Evolutionary conservation across 2,329 filamentous ascomycete species (phyloP), one percentile per base, ranked within the genome.

Genomic region (Talaromyces marneffei): DNA sequence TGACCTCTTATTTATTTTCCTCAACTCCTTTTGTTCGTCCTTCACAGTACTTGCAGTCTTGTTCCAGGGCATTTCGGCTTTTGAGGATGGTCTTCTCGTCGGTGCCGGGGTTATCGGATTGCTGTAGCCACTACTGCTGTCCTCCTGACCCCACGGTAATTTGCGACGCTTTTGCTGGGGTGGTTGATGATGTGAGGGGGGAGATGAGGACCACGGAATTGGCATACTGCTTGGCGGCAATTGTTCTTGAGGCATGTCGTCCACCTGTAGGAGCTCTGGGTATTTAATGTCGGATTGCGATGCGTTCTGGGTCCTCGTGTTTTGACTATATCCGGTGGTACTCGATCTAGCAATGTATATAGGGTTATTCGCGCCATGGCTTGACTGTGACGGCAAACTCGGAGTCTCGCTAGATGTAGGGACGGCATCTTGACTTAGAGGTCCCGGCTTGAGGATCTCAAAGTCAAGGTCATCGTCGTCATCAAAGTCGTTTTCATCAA

Each of bases 401-500:
- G 37, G 39, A 4, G 48, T 48, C 25, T 55, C 50, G 25, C n/a
- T 56, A 12, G 40, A 57, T n/a, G 40, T 35, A 37, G 42, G n/a
- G n/a, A 44, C 42, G 23, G 27, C 6, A 12, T 53, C 57, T 42
- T 64, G 62, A 44, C 68, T 68, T 10, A 68, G 67, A 25, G 65
- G 66, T 40, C 69, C 68, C 23, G 68, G 71, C 59, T 70, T 73
- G 5, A 67, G 75, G 58, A 66, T 69, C 61, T 71, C 70, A 16
- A 72, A 67, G 64, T 90, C 89, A 25, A 96, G 79, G 60, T 91
- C 84, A 20, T 87, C 83, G 67, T 96, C 92, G 70, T 93, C 90
- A 68, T 91, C 91, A 66, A 96, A 94, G 70, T 96, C 92, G 67
- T 93, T 87, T 64, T 92, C 89, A 63, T 86, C 84, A 65, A 92